Evolutionary conservation across 73 alveolate genomes (phyloP), one percentile per base, ranked within the genome.

Genomic region (Tetrahymena borealis): DNA sequence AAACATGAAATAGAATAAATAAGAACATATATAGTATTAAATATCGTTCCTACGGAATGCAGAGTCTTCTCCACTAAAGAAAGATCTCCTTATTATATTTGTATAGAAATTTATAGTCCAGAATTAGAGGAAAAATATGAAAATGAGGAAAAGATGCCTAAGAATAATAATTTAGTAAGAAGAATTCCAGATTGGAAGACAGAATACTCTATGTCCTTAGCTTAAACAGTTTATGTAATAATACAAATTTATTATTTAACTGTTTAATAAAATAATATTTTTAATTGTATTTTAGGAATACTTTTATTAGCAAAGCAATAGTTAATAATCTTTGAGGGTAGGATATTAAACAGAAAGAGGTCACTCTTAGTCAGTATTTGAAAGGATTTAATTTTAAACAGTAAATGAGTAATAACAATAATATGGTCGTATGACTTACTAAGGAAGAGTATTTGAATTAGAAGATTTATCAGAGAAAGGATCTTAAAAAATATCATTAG

Each of bases 81-180:
- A 16, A 95, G 96, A 91, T 95, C 98, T 0, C 98, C 98, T 38
- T 95, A 91, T 39, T 91, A 94, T 95, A 85, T 95, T 15, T 95
- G 98, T 38, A 28, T 95, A 12, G 98, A 95, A 94, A 31, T 95
- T 1, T 95, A 91, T 39, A 91, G 96, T 33, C 98, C 98, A 35
- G 92, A 90, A 43, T 97, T 95, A 78, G 94, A 95, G 91, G 92
- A 78, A 12, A 92, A 78, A 78, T n/a, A 60, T n/a, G 85, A 60
- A n/a, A 5, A 24, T 24, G 85, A 60, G 28, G 85, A 20, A 60
- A 60, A 60, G 13, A 7, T 24, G 35, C 28, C n/a, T 32, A 60
- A 60, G 28, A 60, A 60, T 60, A 60, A 60, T n/a, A 60, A 13
- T 16, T n/a, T 24, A 18, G 85, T n/a, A 3, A 8, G 85, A 60